Conservation (phyloP, 2,329 filamentous ascomycete genomes). For the Xylariaceae sp. region DNA sequence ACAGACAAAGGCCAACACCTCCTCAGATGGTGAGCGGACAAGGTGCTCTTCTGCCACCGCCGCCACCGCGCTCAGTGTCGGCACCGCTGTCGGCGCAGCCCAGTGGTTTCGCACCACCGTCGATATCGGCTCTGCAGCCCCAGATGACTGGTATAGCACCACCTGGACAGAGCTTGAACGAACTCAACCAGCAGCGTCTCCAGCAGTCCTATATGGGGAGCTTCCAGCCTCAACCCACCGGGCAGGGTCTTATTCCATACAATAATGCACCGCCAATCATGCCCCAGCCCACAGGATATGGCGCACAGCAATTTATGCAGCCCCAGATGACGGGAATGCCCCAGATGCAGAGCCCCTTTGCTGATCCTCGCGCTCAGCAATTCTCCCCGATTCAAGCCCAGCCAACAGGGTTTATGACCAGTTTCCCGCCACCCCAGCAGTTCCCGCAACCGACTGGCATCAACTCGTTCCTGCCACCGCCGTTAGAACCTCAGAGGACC, state of each 20-base stretch:
- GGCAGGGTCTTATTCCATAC: conserved; percentile 36
- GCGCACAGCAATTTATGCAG: conserved; percentile 40
- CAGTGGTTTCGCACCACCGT: conserved; percentile 66
- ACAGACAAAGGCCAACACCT: conserved; percentile 64
- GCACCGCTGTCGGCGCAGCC: conserved; percentile 78
- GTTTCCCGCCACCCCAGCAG: conserved; percentile 33
- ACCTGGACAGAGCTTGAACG: conserved; percentile 70
- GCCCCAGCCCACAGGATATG: conserved; percentile 34
- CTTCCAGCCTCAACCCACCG: conserved; percentile 36
- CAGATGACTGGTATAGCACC: conserved; percentile 80
- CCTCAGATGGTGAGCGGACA: conserved; percentile 57
- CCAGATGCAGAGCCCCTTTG: conserved; percentile 38
- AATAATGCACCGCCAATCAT: conserved; percentile 33
- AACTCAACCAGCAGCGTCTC: conserved; percentile 61
- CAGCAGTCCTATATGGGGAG: conserved; percentile 52
- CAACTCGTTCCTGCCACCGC: conserved; percentile 54
- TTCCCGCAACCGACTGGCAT: conserved; percentile 48
- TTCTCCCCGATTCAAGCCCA: conserved; percentile 53
- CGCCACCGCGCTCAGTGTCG: conserved; percentile 74
- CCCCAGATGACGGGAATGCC: conserved; percentile 35
- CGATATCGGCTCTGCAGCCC: conserved; percentile 55
- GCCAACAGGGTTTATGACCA: conserved; percentile 53
- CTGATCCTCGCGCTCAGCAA: conserved; percentile 36
- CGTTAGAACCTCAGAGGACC: conserved; percentile 56
- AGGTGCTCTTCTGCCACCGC: conserved; percentile 66